These are phyloP conservation scores for Baorangia bicolor DNA, from an alignment of 768 basidiomycete genomes.

Conservation along the genomic window DNA sequence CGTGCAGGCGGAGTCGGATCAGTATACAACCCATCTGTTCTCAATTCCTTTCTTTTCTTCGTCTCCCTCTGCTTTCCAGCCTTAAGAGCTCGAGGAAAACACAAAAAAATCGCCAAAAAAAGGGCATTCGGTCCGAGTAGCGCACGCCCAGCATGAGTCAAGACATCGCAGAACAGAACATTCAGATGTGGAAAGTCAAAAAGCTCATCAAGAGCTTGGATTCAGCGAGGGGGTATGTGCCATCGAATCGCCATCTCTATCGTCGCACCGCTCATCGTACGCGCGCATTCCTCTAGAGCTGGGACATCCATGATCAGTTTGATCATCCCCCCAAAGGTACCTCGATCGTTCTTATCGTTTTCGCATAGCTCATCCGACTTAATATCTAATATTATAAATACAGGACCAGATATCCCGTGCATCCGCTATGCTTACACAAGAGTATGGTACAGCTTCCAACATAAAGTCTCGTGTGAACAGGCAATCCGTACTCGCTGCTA, in stretches of 20 bases:
- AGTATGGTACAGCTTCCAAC: constrained; percentile 98
- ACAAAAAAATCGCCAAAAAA: constrained; percentile 9
- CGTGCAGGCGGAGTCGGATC: background rate
- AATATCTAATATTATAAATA: background rate
- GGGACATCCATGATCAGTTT: constrained; percentile 99
- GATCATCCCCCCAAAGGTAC: constrained; percentile 91
- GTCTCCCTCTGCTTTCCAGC: constrained; percentile 28
- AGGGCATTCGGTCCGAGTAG: constrained; percentile 11
- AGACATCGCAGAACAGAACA: constrained; percentile 89
- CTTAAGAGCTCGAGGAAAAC: constrained; percentile 6
- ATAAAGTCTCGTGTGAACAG: constrained; percentile 99
- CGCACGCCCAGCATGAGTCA: constrained; percentile 66
- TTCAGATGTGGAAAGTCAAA: constrained; percentile 98
- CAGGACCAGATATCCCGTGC: constrained; percentile 94
- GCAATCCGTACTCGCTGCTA: constrained; percentile 95
- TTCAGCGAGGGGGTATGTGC: constrained; percentile 54
- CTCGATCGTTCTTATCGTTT: constrained; percentile 19
- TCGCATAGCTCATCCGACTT: background rate
- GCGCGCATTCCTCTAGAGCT: constrained; percentile 49
- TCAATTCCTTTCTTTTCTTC: constrained; percentile 1
- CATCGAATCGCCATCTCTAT: background rate
- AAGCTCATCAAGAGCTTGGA: constrained; percentile 99
- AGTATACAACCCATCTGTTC: background rate
- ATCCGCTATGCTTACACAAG: constrained; percentile 95
- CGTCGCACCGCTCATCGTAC: constrained; percentile 23